These are phyloP conservation scores for Floccularia luteovirens DNA, from an alignment of 768 basidiomycete genomes.

Conservation along the genomic window DNA sequence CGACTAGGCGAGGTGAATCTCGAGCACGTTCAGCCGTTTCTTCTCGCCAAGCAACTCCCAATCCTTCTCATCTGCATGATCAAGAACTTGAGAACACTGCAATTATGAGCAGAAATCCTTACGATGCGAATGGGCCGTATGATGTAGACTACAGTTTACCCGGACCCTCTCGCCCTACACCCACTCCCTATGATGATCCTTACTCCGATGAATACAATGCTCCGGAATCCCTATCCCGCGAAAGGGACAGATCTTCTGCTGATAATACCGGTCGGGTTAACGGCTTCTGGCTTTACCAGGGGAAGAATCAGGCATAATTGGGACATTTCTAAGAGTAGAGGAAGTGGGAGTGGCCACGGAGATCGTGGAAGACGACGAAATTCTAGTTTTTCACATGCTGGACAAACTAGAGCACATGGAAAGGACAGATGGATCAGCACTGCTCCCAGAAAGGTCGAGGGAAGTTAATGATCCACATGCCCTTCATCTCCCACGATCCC, in stretches of 20 bases:
- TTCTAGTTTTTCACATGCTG: conserved; percentile 2
- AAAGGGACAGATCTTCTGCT: too few species aligned
- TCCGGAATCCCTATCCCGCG: conserved; percentile 6
- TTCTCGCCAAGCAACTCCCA: conserved; percentile 50
- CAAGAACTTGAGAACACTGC: conserved; percentile 42
- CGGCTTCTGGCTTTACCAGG: too few species aligned
- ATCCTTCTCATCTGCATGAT: conserved; percentile 43
- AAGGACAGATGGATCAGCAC: conserved; percentile 4
- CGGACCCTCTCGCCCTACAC: conserved; percentile 54
- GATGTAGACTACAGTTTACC: conserved; percentile 52
- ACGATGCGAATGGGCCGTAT: conserved; percentile 61
- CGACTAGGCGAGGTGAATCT: conserved; percentile 50
- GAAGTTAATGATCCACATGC: conserved; percentile 8
- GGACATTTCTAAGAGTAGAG: too few species aligned
- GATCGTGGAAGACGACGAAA: conserved; percentile 3
- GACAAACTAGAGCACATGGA: conserved; percentile 9
- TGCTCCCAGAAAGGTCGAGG: conserved; percentile 9
- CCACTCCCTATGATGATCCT: conserved; percentile 75
- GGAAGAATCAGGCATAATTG: too few species aligned
- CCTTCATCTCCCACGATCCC: conserved; percentile 14
- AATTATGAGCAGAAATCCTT: conserved; percentile 49
- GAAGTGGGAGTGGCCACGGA: too few species aligned
- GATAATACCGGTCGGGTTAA: too few species aligned
- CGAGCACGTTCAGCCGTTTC: conserved; percentile 39
- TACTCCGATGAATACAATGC: conserved; percentile 45